Percentiles rank a stretch among this genome's conserved stretches.
Evolutionary conservation across 352 stramenopile species (phyloP).

Genomic region (Blastocystis sp.): DNA sequence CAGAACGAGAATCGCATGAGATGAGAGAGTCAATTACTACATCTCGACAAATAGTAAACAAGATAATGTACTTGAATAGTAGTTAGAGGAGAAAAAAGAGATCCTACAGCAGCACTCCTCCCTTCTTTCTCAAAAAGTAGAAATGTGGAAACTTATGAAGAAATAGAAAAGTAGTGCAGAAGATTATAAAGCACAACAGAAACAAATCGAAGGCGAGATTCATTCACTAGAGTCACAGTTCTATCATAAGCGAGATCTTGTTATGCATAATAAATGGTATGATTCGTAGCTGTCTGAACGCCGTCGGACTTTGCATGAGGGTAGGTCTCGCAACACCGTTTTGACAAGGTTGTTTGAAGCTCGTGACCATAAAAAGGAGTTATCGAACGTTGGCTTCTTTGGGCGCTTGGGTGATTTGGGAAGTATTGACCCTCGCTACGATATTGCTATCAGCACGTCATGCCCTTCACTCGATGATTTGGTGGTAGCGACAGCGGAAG

Average conservation of each 20-base stretch:
- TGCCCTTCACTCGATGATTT: slow-evolving; percentile 89
- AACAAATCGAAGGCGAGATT: not conserved
- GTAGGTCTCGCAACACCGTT: not conserved
- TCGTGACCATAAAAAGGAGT: not conserved
- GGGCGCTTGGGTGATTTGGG: slow-evolving; percentile 92
- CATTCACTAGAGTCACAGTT: not conserved
- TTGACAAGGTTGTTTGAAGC: not conserved
- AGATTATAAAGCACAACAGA: not conserved
- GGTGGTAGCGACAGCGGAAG: slow-evolving; percentile 89
- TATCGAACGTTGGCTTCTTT: slow-evolving; percentile 76
- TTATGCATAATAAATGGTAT: not conserved
- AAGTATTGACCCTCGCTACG: slow-evolving; percentile 86
- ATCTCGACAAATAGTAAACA: no score
- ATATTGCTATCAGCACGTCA: slow-evolving; percentile 93
- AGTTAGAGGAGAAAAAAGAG: not conserved
- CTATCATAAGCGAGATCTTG: not conserved
- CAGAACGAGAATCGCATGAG: no score
- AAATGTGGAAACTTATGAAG: not conserved
- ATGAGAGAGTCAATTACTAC: no score
- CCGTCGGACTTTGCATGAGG: not conserved
- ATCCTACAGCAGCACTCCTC: slow-evolving; percentile 29
- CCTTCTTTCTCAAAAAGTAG: not conserved
- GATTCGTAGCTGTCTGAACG: not conserved
- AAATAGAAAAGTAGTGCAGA: not conserved
- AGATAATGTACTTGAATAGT: not conserved